Evolutionary conservation across 1,284 basidiomycete species (phyloP), one percentile per base, ranked within the genome.

Genomic region (Fomes fomentarius): DNA sequence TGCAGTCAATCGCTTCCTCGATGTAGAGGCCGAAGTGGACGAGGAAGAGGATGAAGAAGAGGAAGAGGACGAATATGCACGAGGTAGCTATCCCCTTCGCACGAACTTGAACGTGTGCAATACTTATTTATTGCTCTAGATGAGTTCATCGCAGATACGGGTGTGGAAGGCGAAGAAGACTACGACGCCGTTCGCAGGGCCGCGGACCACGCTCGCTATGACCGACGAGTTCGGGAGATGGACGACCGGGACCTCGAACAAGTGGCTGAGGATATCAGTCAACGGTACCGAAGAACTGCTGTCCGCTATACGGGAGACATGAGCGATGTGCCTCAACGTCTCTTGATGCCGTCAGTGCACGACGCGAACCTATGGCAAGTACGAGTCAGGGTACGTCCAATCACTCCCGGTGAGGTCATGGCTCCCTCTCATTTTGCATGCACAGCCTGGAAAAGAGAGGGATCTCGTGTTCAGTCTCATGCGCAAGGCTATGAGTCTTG

Each of bases 341-440:
- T 98, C 43, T 80, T 97, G 39, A 98, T 99, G 96, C 96, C 96
- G 31, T 93, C 91, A 14, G 94, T 98, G 7, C 90, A 97, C 56
- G 96, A 99, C 70, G 93, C 96, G 6, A 96, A 87, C 68, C 75
- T 99, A 62, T 99, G 95, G 94, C 94, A 96, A 74, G 87, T 99
- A 49, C 83, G 92, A 63, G 94, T 96, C 64, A 95, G 95, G 82
- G 93, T 92, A 65, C 53, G 80, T 71, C n/a, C 5, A 24, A 2
- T n/a, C 4, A 25, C 3, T 26, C 14, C 3, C 7, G 11, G 11
- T 12, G 17, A 10, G 3, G 3, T 9, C 4, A 6, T 17, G 19
- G 5, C 24, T 11, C 30, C 22, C 10, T 25, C 21, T 21, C 9
- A 22, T 12, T 11, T 10, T 4, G 12, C 34, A 15, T 25, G 31